phyloP scores from a whole-genome alignment of 139 green algal genomes.

The Micromonas commoda region DNA sequence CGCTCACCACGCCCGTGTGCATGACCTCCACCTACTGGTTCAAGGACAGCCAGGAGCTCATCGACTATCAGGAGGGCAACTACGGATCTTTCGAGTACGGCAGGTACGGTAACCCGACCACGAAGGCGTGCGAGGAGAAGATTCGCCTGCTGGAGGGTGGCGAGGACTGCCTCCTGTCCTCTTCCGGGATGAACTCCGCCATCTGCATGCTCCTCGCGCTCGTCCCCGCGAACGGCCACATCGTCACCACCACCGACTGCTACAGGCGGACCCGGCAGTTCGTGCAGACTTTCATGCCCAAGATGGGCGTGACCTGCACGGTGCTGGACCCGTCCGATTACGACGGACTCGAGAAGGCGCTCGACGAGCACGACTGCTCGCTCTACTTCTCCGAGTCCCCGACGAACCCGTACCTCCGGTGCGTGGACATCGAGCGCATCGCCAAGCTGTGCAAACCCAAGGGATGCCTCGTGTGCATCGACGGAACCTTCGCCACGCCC shows the following conservation, averaged over 20 bases:
- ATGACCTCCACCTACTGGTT: conserved; percentile 96
- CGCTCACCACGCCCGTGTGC: conserved; percentile 94
- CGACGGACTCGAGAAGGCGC: conserved; percentile 53
- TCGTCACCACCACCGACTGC: conserved; percentile 99
- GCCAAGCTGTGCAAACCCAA: conserved; percentile 63
- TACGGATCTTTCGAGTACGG: conserved; percentile 84
- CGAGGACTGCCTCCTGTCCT: conserved; percentile 88
- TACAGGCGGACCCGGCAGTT: conserved; percentile 96
- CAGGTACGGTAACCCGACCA: conserved; percentile 96
- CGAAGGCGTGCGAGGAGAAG: conserved; percentile 80
- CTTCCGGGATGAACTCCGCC: conserved; percentile 89
- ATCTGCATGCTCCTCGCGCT: conserved; percentile 99
- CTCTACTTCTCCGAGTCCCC: conserved; percentile 98
- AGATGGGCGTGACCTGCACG: conserved; percentile 89
- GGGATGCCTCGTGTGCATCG: conserved; percentile 80
- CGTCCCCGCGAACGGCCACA: conserved; percentile 89
- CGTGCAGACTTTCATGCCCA: conserved; percentile 94
- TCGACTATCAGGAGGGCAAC: conserved; percentile 81
- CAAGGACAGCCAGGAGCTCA: conserved; percentile 72
- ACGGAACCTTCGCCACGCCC: conserved; percentile 94
- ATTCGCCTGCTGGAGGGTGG: conserved; percentile 88
- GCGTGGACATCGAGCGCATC: conserved; percentile 87
- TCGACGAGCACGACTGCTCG: conserved; percentile 46
- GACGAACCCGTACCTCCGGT: conserved; percentile 98
- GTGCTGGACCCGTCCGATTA: conserved; percentile 96